Evolutionary conservation across 148 eudicot genomes (phyloP), one percentile per base, ranked within the genome.

Genomic region (Talinum fruticosum): DNA sequence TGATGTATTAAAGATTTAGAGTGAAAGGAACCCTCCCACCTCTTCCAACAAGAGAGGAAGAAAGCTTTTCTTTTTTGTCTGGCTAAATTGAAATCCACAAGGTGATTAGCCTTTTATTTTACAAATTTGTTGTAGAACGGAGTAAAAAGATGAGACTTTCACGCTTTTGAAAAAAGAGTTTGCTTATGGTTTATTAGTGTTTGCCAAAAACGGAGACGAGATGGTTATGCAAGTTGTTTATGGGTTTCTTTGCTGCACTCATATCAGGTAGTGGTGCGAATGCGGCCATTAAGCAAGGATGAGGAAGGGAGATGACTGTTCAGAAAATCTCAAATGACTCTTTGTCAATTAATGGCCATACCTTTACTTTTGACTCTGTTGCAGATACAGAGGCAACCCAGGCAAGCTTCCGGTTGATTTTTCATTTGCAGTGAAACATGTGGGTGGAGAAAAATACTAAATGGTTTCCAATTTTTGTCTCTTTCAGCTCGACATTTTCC

Each of bases 301-400:
- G 99, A 95, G 76, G 92, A 90, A 81, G 92, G 75, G 98, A 89
- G 36, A 44, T 82, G 84, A 83, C 90, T 64, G 93, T 86, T 73
- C 90, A 93, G 84, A 96, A 96, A 83, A 54, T 77, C n/a, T 84
- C 98, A 13, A 81, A 81, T 76, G 95, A 93, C 86, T 87, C 97
- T 69, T 87, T 93, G 86, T 74, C 96, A 15, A 86, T 93, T 66
- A 83, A 76, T 79, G 97, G 89, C 37, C 93, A 96, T 44, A 87
- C 84, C 38, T 96, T 91, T 82, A 90, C 98, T 49, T 96, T 89
- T 78, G 99, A 96, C 76, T 93, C 94, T 71, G 90, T 96, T 44
- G 98, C 97, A 74, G 95, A 93, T 69, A 69, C 86, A 14, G 79
- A 82, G n/a, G 86, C 98, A 79, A 86, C 92, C 53, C 99, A 96